Conservation (phyloP, 768 basidiomycete genomes). For the Fomitopsis pulvina region DNA sequence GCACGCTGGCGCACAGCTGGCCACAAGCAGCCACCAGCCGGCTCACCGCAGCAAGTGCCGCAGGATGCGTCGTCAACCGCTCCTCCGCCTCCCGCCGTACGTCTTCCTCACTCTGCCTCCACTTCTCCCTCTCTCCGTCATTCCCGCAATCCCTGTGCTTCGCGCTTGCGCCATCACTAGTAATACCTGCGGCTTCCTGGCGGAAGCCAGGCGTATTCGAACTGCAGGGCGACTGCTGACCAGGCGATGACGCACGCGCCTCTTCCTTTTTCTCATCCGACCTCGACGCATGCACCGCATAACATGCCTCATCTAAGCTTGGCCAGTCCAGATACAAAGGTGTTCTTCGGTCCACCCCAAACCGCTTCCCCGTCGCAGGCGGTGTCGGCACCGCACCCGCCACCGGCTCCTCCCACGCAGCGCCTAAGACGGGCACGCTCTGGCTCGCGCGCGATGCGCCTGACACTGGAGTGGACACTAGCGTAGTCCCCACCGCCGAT, state of each 20-base stretch:
- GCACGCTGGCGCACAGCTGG: constrained; percentile 58
- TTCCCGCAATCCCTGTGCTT: neutral
- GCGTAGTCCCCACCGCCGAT: neutral
- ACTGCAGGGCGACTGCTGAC: no score
- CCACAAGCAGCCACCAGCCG: constrained; percentile 64
- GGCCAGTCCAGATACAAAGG: neutral
- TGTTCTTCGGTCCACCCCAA: neutral
- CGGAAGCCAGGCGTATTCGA: neutral
- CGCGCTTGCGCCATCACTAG: neutral
- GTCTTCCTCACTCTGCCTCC: neutral
- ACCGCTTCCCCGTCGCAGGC: neutral
- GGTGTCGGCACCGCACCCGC: neutral
- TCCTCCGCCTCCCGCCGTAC: constrained; percentile 33
- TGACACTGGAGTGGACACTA: neutral
- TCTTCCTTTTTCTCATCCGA: neutral
- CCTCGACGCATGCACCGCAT: neutral
- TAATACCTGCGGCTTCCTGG: no score
- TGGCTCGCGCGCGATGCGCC: no score
- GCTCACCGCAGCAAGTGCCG: constrained; percentile 51
- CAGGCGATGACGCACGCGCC: neutral
- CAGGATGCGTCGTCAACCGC: constrained; percentile 51
- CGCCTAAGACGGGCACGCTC: neutral
- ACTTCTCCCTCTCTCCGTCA: neutral
- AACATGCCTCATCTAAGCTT: neutral
- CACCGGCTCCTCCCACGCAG: neutral